These are phyloP conservation scores for Neurospora sublineolata DNA, from an alignment of 495 filamentous ascomycete species.

Conservation along the genomic window DNA sequence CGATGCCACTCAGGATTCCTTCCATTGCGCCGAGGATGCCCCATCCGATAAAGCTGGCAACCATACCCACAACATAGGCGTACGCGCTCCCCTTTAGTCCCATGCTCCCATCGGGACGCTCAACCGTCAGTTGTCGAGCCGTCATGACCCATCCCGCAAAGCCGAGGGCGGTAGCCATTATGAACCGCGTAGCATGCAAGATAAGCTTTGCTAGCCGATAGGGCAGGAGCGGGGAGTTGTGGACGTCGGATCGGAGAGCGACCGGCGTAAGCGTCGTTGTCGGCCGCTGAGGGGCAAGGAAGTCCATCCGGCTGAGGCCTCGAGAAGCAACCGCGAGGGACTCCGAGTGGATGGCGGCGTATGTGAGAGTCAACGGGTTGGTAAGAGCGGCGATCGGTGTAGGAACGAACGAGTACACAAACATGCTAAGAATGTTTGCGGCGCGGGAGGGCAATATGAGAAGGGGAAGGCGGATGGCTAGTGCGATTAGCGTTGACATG, in stretches of 20 bases:
- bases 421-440: slow-evolving; percentile 50
- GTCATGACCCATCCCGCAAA: slow-evolving; percentile 98
- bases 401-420: slow-evolving; percentile 71
- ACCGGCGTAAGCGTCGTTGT: slow-evolving; percentile 52
- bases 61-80: slow-evolving; percentile 84
- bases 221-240: slow-evolving; percentile 40
- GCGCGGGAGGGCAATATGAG: slow-evolving; percentile 68
- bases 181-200: slow-evolving; percentile 75
- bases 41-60: slow-evolving; percentile 91
- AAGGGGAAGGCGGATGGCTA: slow-evolving; percentile 76
- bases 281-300: slow-evolving; percentile 48
- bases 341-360: slow-evolving; percentile 86
- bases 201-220: slow-evolving; percentile 88
- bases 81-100: slow-evolving; percentile 74
- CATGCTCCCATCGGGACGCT: slow-evolving; percentile 31
- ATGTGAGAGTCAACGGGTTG: slow-evolving; percentile 83
- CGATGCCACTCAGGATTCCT: slow-evolving; percentile 78
- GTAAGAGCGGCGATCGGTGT: slow-evolving; percentile 74
- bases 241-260: slow-evolving; percentile 40
- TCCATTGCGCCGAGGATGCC: slow-evolving; percentile 91
- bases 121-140: slow-evolving; percentile 54
- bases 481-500: slow-evolving; percentile 65
- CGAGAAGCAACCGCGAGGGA: slow-evolving; percentile 63
- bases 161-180: slow-evolving; percentile 79
- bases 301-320: slow-evolving; percentile 64